Base-by-base conservation (phyloP, 1,139 yeast species). In the Nakaseomyces kungkrabaensis region DNA sequence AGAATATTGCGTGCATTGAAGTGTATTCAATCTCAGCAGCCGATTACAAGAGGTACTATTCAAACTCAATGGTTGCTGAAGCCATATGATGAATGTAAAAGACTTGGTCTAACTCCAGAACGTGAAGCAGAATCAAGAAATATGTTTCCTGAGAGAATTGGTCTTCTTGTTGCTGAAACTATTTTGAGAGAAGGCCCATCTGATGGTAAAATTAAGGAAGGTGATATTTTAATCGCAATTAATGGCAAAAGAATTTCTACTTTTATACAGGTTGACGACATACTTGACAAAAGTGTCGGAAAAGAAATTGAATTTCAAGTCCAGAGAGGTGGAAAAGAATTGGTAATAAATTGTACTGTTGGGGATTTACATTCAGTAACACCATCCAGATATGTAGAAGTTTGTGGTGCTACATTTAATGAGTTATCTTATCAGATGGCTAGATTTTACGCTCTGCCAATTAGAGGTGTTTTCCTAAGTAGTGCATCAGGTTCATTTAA, bases 151-250 rank as follows among this genome's bases (percentile, higher is more conserved):
- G 78, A 75, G 50, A 77, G 81, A 47, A 87, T 85, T 51, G 97
- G 97, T 24, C 71, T 89, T 54, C 72, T 90, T 42, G 95, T 88
- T 1, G 96, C 95, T 1, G 89, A 86, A 54, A 76, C 88, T 9
- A 81, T 89, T 1, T 70, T 90, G 49, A 95, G 95, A 1, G 82
- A 83, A 57, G 97, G 97, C 0, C 97, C 96, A 1, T 90, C 90
- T 0, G 86, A 84, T 60, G 76, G 74, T 0, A 67, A 74, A 37
- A 76, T 90, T 31, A 79, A 82, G 60, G 96, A 88, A 70, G 97
- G 97, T 51, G 97, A 90, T 63, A 81, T 85, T 40, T 72, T 90
- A 52, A 75, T 90, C 24, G 78, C 94, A 3, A 78, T 89, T 37
- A 81, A 88, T 59, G 88, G 78, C 31, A 73, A 72, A 50, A 72